Evolutionary conservation across 2,329 filamentous ascomycete species (phyloP).

Genomic region (Venturiaceae sp.): DNA sequence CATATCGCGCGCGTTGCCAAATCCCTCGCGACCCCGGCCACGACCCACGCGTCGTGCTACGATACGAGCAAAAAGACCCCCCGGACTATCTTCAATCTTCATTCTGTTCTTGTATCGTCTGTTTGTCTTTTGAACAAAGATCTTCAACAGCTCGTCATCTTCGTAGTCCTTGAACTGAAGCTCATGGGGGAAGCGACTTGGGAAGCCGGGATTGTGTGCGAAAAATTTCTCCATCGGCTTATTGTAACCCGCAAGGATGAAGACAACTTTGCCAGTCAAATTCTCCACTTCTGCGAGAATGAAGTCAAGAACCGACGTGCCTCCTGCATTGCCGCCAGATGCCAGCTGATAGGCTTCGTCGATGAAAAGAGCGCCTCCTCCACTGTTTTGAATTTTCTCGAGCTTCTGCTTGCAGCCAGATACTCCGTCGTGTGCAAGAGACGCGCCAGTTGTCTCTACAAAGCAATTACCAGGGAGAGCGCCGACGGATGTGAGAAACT

Average conservation of each 20-base stretch:
- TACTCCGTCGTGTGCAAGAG: constrained; percentile 54
- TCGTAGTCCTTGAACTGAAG: constrained; percentile 62
- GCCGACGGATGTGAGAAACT: constrained; percentile 52
- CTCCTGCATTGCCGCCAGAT: constrained; percentile 46
- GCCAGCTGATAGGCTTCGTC: constrained; percentile 72
- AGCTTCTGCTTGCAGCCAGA: constrained; percentile 46
- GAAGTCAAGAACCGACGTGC: constrained; percentile 57
- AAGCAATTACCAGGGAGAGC: constrained; percentile 52
- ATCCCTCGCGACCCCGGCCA: constrained; percentile 54
- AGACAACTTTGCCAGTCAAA: constrained; percentile 56
- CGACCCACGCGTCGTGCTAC: constrained; percentile 51
- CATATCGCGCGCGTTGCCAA: constrained; percentile 62
- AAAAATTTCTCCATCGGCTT: constrained; percentile 72
- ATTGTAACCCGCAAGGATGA: constrained; percentile 64
- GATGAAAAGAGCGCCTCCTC: constrained; percentile 64
- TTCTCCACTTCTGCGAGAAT: constrained; percentile 67
- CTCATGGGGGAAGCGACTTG: constrained; percentile 56
- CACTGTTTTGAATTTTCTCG: constrained; percentile 44
- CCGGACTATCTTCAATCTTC: constrained; percentile 47
- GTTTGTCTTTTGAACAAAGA: constrained; percentile 46
- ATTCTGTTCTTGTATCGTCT: constrained; percentile 46
- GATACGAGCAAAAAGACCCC: constrained; percentile 56
- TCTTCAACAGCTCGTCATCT: constrained; percentile 53
- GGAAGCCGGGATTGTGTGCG: constrained; percentile 60
- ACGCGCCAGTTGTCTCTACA: constrained; percentile 58